A percentile compares a stretch with the other conserved stretches of the same genome.
These are phyloP conservation scores for Pleurotus salmoneostramineus DNA, from an alignment of 768 basidiomycete species.

Conservation along the genomic window DNA sequence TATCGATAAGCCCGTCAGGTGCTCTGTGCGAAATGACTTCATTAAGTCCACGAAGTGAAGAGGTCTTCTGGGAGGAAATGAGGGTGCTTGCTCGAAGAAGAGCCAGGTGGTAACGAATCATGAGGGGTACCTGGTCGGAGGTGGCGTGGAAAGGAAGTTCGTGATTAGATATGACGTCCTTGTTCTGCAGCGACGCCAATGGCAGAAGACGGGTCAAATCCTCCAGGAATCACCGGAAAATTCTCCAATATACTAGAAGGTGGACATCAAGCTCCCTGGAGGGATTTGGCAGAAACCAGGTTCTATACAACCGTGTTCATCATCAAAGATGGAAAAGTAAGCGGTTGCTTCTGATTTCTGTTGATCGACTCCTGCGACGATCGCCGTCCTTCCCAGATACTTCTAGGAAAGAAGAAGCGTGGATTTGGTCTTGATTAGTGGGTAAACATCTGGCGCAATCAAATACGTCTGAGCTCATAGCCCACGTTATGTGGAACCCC, in stretches of 20 bases:
- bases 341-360: neutral
- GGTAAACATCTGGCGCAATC: neutral
- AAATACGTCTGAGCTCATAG: neutral
- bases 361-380: neutral
- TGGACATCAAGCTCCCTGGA: neutral
- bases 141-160: too few relatives aligned
- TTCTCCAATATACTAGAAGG: neutral
- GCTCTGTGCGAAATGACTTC: too few relatives aligned
- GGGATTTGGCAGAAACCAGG: neutral
- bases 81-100: too few relatives aligned
- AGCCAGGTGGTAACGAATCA: too few relatives aligned
- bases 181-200: too few relatives aligned
- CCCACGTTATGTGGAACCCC: neutral
- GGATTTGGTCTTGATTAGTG: slow-evolving; percentile 62
- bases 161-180: too few relatives aligned
- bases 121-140: too few relatives aligned
- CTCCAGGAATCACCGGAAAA: neutral
- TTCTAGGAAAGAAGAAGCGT: slow-evolving; percentile 77
- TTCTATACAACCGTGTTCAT: neutral
- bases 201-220: neutral
- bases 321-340: neutral
- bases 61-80: too few relatives aligned
- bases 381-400: slow-evolving; percentile 33
- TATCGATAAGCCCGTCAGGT: too few relatives aligned
- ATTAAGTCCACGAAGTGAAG: too few relatives aligned